Base-by-base conservation (phyloP, 2,329 filamentous ascomycete species). In the Claviceps arundinis region DNA sequence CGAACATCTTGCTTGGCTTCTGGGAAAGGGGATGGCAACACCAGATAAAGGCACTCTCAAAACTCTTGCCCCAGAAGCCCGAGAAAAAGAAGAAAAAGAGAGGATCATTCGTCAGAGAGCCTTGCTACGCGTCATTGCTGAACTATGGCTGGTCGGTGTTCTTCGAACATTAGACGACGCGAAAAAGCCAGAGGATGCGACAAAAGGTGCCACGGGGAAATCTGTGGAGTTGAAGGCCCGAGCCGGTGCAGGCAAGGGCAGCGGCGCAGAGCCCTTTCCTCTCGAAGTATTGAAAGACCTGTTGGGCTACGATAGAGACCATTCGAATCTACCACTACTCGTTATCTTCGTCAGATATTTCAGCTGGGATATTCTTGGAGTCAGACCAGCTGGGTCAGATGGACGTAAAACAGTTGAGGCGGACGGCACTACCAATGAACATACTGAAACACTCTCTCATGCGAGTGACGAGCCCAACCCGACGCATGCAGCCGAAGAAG, bases 211-310 rank as follows among this genome's bases (percentile, higher is more conserved):
- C 2, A 73, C 79, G 42, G 73, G 77, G 38, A 95, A 90, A 66
- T 70, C 75, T 6, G 78, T 72, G 47, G 81, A 78, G 59, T 67
- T 70, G 56, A 86, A 75, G 72, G 74, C 71, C 59, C 78, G 79
- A 54, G 62, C 73, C 9, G 65, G 69, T 41, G 74, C 75, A 24
- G 68, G 71, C 50, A 80, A 81, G 54, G 81, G 81, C 57, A 76
- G 78, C 30, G 81, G 77, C 42, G 79, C 88, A 2, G 93, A 98
- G 57, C 93, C 93, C 0, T 97, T 98, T 59, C 94, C 94, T 3
- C 74, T 98, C 19, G 93, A 98, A 66, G 91, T 97, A n/a, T 73
- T 98, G 42, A 98, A 98, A 70, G 94, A 98, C 64, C 78, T 98
- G 57, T 77, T 98, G 16, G 89, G 90, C 7, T 85, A 97, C 64